phyloP scores from a whole-genome alignment of 805 yeast species.

The Candida peoriensis region DNA sequence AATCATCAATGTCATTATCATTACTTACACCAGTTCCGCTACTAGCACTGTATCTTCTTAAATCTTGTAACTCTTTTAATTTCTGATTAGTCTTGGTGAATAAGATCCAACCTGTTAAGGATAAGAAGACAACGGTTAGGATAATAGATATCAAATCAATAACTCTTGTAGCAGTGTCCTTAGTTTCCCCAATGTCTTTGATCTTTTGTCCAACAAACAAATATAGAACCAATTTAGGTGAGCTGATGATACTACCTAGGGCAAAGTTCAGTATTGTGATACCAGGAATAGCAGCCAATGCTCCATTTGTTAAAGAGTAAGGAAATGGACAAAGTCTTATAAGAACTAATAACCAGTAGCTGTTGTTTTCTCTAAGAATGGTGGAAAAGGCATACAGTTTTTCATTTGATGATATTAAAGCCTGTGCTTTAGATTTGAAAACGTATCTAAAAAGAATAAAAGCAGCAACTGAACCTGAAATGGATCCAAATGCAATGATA shows the following conservation, averaged over 20 bases:
- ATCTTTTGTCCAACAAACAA: conserved; percentile 74
- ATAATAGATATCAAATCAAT: conserved; percentile 59
- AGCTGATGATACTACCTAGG: conserved; percentile 65
- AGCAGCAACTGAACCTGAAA: conserved; percentile 70
- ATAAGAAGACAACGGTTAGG: conserved; percentile 49
- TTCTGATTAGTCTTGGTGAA: conserved; percentile 46
- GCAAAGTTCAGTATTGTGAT: conserved; percentile 57
- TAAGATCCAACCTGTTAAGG: conserved; percentile 59
- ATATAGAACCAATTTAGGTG: conserved; percentile 78
- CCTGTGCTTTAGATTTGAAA: conserved; percentile 51
- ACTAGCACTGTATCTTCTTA: conserved; percentile 6
- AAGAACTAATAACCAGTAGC: conserved; percentile 61
- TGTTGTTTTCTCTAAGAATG: conserved; percentile 66
- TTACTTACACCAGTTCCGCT: neutral
- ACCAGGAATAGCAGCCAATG: conserved; percentile 82
- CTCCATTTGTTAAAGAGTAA: conserved; percentile 88
- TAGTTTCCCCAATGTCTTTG: conserved; percentile 59
- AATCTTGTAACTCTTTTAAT: conserved; percentile 27
- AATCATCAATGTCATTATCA: conserved; percentile 9
- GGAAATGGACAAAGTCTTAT: conserved; percentile 89
- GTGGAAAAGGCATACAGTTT: conserved; percentile 70
- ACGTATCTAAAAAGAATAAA: conserved; percentile 62
- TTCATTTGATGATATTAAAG: conserved; percentile 55
- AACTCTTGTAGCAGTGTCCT: conserved; percentile 45
- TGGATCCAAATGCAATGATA: conserved; percentile 60